Percentiles rank a stretch among this genome's conserved stretches.
Conservation (phyloP, 2,329 filamentous ascomycete species). For the Alternaria dauci region DNA sequence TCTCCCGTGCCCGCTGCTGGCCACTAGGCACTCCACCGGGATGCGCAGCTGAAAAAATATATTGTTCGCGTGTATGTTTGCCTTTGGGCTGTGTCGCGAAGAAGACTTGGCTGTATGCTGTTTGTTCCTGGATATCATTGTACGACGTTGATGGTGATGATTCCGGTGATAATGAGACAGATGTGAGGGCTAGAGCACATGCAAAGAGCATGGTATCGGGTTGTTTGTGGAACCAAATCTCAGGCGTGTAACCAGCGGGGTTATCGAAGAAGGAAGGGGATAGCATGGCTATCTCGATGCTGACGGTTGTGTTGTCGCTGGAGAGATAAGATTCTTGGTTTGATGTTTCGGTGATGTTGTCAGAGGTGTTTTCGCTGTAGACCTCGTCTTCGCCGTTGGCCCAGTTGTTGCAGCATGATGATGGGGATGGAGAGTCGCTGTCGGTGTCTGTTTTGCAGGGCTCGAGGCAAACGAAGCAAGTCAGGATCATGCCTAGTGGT, state of each 20-base stretch:
- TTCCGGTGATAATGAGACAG: neutral
- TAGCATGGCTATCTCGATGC: neutral
- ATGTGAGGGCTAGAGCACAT: neutral
- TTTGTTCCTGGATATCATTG: neutral
- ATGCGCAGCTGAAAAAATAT: neutral
- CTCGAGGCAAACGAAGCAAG: neutral
- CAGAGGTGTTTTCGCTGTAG: neutral
- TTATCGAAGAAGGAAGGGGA: neutral
- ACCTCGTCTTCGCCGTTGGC: neutral
- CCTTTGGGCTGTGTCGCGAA: neutral
- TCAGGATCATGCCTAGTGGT: neutral
- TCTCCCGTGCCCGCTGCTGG: no score
- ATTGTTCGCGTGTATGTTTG: neutral
- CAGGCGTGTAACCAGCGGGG: no score
- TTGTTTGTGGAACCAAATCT: neutral
- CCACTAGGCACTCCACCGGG: neutral
- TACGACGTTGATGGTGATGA: neutral
- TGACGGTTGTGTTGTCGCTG: neutral
- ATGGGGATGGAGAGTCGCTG: neutral
- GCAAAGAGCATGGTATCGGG: neutral
- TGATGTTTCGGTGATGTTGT: neutral
- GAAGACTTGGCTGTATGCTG: neutral
- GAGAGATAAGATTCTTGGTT: neutral
- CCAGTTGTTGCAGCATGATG: neutral
- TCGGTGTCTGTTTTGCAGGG: neutral